phyloP scores from a whole-genome alignment of 2,329 filamentous ascomycete genomes.

The Escovopsis sp. region DNA sequence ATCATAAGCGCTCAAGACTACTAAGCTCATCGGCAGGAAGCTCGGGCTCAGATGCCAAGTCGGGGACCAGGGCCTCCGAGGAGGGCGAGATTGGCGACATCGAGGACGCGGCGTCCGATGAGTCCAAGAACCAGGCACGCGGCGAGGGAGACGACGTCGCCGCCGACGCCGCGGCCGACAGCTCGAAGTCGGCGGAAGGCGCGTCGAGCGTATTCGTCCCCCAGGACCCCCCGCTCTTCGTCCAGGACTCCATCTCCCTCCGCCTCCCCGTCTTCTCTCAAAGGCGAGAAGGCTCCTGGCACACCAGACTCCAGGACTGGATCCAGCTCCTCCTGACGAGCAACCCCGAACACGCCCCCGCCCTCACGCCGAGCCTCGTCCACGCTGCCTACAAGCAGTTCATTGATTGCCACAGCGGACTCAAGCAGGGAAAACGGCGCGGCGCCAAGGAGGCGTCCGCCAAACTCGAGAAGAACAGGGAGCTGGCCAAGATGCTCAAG shows the following conservation, averaged over 20 bases:
- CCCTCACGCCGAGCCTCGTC: conserved; percentile 12
- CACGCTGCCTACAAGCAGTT: conserved; percentile 17
- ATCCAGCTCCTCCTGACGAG: conserved; percentile 14
- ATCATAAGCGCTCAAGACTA: conserved; percentile 8
- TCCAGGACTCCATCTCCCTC: conserved; percentile 9
- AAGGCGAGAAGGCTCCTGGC: conserved; percentile 19
- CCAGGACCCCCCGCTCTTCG: conserved; percentile 10
- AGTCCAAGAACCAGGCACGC: no score
- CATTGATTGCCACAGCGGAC: conserved; percentile 15
- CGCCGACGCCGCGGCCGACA: no score
- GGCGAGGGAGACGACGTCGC: no score
- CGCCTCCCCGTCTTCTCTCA: conserved; percentile 15
- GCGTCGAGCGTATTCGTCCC: conserved; percentile 9
- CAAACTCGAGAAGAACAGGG: conserved; percentile 12
- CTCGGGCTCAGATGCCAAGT: conserved; percentile 1
- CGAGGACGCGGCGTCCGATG: background rate
- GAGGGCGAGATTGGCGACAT: background rate
- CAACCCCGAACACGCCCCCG: conserved; percentile 11
- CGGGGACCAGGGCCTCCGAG: conserved; percentile 19
- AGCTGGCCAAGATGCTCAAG: conserved; percentile 10
- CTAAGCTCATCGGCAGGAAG: background rate
- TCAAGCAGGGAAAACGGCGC: conserved; percentile 19
- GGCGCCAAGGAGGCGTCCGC: conserved; percentile 17
- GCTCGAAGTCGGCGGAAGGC: background rate
- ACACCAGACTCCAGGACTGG: conserved; percentile 22